These are phyloP conservation scores for Gracilaria domingensis DNA, from an alignment of 23 red algal species.

Conservation along the genomic window DNA sequence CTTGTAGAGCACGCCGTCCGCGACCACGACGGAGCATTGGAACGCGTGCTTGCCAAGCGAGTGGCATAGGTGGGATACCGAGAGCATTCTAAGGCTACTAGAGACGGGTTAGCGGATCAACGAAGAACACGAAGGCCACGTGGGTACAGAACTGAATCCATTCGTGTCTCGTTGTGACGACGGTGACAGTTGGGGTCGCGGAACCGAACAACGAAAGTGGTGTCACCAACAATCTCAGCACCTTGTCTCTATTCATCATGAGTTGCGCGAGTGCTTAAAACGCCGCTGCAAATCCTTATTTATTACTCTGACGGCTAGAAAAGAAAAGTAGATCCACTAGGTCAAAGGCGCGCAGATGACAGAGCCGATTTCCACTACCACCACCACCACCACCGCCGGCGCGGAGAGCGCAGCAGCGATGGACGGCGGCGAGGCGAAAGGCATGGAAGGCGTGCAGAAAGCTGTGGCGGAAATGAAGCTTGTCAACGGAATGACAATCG, in stretches of 20 bases:
- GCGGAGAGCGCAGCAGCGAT: too few species aligned
- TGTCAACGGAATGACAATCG: constrained; percentile 62
- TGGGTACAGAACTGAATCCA: neutral
- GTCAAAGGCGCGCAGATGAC: too few species aligned
- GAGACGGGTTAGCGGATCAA: neutral
- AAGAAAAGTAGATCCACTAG: too few species aligned
- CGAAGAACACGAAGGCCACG: neutral
- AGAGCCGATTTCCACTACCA: too few species aligned
- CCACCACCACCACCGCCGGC: too few species aligned
- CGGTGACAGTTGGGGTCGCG: neutral
- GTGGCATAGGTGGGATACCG: neutral
- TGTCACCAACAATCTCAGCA: neutral
- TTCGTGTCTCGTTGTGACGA: neutral
- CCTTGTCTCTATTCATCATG: neutral
- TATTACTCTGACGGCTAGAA: too few species aligned
- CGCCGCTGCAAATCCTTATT: too few species aligned
- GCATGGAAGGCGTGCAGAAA: neutral
- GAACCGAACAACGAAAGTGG: neutral
- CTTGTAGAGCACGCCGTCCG: neutral
- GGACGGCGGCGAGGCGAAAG: too few species aligned
- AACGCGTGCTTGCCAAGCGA: neutral
- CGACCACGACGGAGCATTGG: neutral
- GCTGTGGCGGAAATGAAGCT: constrained; percentile 33
- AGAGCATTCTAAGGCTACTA: neutral
- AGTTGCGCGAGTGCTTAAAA: neutral